A percentile compares a stretch with the other conserved stretches of the same genome.
phyloP scores from a whole-genome alignment of 2,329 filamentous ascomycete species.

The Microcera coccophila region DNA sequence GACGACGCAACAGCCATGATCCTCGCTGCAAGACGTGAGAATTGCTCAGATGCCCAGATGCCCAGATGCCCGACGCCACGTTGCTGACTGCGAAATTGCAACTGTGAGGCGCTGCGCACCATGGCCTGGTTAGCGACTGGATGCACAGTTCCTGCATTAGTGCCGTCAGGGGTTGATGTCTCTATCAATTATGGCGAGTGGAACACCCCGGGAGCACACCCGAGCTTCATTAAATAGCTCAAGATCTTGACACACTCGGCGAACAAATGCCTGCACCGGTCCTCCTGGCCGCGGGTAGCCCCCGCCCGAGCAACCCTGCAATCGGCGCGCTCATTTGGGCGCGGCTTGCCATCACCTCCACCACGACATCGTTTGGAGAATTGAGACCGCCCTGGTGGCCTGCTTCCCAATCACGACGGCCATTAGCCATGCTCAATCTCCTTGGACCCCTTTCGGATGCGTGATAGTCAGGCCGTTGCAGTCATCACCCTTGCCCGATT shows the following conservation, averaged over 20 bases:
- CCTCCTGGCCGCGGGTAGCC: background rate
- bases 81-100: conserved; percentile 1
- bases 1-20: too few species aligned
- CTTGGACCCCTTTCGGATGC: background rate
- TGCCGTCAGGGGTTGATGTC: conserved; percentile 5
- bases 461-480: background rate
- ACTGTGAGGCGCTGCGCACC: conserved; percentile 1
- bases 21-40: too few species aligned
- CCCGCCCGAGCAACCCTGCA: background rate
- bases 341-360: background rate
- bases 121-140: background rate
- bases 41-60: too few species aligned
- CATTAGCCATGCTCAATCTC: conserved; percentile 3
- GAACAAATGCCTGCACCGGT: background rate
- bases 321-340: background rate
- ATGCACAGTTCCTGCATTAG: conserved; percentile 21
- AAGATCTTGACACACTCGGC: background rate
- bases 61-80: background rate
- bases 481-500: conserved; percentile 2
- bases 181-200: background rate
- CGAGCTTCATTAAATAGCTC: background rate
- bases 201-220: conserved; percentile 3
- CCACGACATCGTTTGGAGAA: background rate
- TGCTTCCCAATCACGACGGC: conserved; percentile 8
- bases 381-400: conserved; percentile 6